These are phyloP conservation scores for Stenocarpella maydis DNA, from an alignment of 2,329 filamentous ascomycete genomes.

Conservation along the genomic window DNA sequence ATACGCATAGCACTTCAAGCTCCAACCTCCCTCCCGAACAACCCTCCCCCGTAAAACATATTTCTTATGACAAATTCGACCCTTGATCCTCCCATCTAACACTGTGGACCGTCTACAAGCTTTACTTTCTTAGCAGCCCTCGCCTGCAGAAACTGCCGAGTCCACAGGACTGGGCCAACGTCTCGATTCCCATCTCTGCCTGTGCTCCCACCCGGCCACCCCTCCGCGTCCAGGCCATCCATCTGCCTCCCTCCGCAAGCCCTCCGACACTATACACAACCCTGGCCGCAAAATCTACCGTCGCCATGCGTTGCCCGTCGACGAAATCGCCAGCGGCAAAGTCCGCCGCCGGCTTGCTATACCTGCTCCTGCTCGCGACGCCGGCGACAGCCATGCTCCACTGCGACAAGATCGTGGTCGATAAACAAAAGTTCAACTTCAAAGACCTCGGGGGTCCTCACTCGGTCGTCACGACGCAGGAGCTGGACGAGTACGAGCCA, in stretches of 20 bases:
- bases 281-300: slow-evolving; percentile 20
- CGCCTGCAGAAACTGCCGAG: background rate
- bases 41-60: background rate
- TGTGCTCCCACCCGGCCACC: background rate
- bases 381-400: slow-evolving; percentile 60
- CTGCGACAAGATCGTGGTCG: slow-evolving; percentile 69
- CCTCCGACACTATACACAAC: slow-evolving; percentile 19
- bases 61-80: slow-evolving; percentile 16
- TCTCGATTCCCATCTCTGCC: background rate
- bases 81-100: background rate
- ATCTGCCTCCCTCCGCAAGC: background rate
- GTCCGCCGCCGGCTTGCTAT: slow-evolving; percentile 48
- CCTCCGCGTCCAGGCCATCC: background rate
- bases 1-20: background rate
- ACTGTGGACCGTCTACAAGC: background rate
- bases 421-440: slow-evolving; percentile 71
- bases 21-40: background rate
- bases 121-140: slow-evolving; percentile 2
- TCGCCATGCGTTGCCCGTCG: slow-evolving; percentile 52
- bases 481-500: slow-evolving; percentile 47
- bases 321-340: slow-evolving; percentile 43
- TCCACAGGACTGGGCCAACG: background rate
- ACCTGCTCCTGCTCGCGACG: slow-evolving; percentile 45
- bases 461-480: slow-evolving; percentile 68
- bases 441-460: slow-evolving; percentile 71